Base-by-base conservation (phyloP, 1,284 basidiomycete genomes). In the Athelia sp. region DNA sequence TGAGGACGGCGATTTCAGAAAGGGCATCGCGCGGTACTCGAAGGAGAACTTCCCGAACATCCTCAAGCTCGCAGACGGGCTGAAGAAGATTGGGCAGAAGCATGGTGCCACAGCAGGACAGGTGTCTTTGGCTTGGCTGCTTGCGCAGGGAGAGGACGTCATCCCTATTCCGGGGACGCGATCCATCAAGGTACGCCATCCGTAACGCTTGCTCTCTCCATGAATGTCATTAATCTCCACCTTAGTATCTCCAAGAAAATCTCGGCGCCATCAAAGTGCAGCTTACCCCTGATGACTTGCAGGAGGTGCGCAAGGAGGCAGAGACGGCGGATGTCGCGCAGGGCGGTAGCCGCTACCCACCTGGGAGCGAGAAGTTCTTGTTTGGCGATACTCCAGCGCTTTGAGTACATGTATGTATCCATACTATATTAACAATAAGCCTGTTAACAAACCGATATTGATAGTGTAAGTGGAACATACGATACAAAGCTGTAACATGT, bases 101-200 rank as follows among this genome's bases (percentile, higher is more conserved):
- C 71, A 81, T 55, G 61, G 66, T 18, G 73, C 73, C 3, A 79
- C 81, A 1, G 52, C 79, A 0, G 73, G 76, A 1, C 84, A 86
- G 60, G 67, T 83, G 15, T 63, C 73, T 0, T 68, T 87, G 11
- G 81, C 84, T 0, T 87, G 84, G 83, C 55, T 84, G 15, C 65
- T 81, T 18, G 73, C 72, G 15, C 78, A 78, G 62, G 77, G 75
- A 10, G 62, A 69, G 15, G 73, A 78, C 52, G 68, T 82, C 51
- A 67, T 81, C 47, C 72, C 78, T 0, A 79, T 82, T 53, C 79
- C 79, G 1, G 80, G 79, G 0, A 75, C 72, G 1, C 70, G 65
- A 48, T 72, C 66, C 36, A 57, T 72, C 52, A 70, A 73, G 62
- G 72, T 72, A 9, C 19, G 36, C 19, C 19, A 17, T n/a, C n/a